These are phyloP conservation scores for Neurospora sp. DNA, from an alignment of 495 filamentous ascomycete genomes.

Conservation along the genomic window DNA sequence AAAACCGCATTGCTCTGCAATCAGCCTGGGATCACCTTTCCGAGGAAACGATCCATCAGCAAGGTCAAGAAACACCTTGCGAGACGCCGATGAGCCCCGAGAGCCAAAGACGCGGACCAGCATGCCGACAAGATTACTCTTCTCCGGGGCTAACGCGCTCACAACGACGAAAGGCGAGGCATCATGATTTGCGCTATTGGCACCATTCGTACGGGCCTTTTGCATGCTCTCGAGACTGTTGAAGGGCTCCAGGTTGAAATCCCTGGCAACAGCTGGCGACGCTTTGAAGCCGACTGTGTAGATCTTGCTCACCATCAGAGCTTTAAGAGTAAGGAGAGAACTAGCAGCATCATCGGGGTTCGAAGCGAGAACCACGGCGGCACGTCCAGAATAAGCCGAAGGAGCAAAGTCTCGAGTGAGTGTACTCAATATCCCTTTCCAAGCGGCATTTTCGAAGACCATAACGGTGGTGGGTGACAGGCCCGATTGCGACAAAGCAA, in stretches of 20 bases:
- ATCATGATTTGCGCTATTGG: constrained; percentile 18
- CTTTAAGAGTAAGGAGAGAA: constrained; percentile 64
- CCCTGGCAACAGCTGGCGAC: constrained; percentile 48
- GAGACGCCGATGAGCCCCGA: constrained; percentile 38
- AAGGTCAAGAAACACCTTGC: constrained; percentile 73
- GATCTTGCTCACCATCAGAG: constrained; percentile 64
- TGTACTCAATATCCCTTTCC: constrained; percentile 75
- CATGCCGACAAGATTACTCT: constrained; percentile 69
- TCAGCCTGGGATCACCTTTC: constrained; percentile 57
- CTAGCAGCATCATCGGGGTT: constrained; percentile 61
- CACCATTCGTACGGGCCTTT: constrained; percentile 39
- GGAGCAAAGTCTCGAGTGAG: constrained; percentile 72
- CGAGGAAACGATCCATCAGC: constrained; percentile 49
- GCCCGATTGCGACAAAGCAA: constrained; percentile 13
- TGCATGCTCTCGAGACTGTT: constrained; percentile 71
- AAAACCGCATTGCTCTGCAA: constrained; percentile 63
- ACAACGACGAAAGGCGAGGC: constrained; percentile 67
- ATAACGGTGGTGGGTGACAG: constrained; percentile 37
- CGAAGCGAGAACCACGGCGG: constrained; percentile 62
- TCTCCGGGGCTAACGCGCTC: constrained; percentile 66
- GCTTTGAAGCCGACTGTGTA: constrained; percentile 78
- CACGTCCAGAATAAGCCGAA: constrained; percentile 63
- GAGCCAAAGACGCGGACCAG: constrained; percentile 57
- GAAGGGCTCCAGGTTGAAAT: constrained; percentile 56
- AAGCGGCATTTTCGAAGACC: constrained; percentile 68